These are phyloP conservation scores for Acanthamoeba sp. DNA, from an alignment of 208 protist genomes.

Conservation along the genomic window DNA sequence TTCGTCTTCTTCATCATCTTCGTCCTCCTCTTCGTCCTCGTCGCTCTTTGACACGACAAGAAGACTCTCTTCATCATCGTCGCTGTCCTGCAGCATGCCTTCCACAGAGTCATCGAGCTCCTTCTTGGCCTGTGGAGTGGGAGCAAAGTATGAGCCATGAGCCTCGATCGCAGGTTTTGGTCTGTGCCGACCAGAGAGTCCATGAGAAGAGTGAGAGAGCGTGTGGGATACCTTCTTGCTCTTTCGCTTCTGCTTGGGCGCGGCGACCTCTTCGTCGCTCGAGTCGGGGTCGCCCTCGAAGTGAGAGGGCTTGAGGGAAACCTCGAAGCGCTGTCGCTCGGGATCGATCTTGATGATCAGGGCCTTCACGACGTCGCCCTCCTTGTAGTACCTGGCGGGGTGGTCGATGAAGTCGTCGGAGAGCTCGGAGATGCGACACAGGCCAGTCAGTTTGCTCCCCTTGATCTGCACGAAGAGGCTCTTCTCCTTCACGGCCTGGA, in stretches of 20 bases:
- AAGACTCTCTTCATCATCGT: conserved; percentile 63
- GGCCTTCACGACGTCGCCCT: conserved; percentile 77
- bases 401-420: conserved; percentile 68
- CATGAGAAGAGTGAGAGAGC: not conserved
- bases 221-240: not conserved
- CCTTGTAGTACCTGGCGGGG: not conserved
- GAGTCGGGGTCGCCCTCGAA: conserved; percentile 58
- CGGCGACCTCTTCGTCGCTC: not conserved
- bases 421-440: conserved; percentile 73
- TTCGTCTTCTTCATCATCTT: conserved; percentile 79
- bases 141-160: not conserved
- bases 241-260: conserved; percentile 52
- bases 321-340: conserved; percentile 55
- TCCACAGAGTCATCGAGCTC: not conserved
- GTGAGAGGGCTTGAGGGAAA: conserved; percentile 74
- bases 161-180: not conserved
- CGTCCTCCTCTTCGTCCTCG: conserved; percentile 77
- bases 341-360: conserved; percentile 72
- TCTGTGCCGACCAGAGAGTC: not conserved
- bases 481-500: conserved; percentile 52
- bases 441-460: conserved; percentile 44
- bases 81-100: conserved; percentile 21
- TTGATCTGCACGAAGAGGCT: conserved; percentile 74
- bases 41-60: conserved; percentile 7
- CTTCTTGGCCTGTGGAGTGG: not conserved